Conservation (phyloP, 2,329 filamentous ascomycete species). For the Exutisphaerella laricina region DNA sequence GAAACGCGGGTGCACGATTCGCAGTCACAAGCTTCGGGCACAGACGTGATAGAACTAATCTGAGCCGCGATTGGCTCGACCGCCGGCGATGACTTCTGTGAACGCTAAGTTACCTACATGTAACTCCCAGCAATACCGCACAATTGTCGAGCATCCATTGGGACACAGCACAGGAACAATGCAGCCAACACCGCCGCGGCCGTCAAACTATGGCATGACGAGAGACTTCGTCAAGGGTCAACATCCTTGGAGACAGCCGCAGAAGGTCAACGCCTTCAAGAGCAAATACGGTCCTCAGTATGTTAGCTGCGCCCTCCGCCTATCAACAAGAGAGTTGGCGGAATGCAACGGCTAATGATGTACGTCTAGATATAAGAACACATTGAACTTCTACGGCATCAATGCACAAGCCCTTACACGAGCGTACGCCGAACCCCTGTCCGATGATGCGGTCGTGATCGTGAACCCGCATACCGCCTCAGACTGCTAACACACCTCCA, state of each 20-base stretch:
- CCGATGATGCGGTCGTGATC: constrained; percentile 22
- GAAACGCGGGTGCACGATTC: no score
- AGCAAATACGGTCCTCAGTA: constrained; percentile 57
- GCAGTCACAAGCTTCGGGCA: no score
- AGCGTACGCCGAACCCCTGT: constrained; percentile 19
- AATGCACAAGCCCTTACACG: constrained; percentile 2
- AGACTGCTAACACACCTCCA: constrained; percentile 27
- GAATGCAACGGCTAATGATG: background rate
- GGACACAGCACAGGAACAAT: constrained; percentile 19
- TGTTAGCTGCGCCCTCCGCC: no score
- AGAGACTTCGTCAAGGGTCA: background rate
- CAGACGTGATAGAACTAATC: no score
- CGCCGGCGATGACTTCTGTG: no score
- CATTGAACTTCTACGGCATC: constrained; percentile 45
- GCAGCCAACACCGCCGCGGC: constrained; percentile 24
- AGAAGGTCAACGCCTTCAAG: constrained; percentile 47
- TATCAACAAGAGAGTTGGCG: no score
- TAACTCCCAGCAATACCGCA: no score
- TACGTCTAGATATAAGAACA: constrained; percentile 44
- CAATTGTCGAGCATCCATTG: no score
- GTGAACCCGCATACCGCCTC: no score
- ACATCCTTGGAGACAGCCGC: constrained; percentile 31
- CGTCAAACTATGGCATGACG: constrained; percentile 2
- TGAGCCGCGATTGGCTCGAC: no score
- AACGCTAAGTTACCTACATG: no score